A percentile compares a stretch with the other conserved stretches of the same genome.
These are phyloP conservation scores for Aspergillus homomorphus DNA, from an alignment of 495 filamentous ascomycete genomes.

Conservation along the genomic window DNA sequence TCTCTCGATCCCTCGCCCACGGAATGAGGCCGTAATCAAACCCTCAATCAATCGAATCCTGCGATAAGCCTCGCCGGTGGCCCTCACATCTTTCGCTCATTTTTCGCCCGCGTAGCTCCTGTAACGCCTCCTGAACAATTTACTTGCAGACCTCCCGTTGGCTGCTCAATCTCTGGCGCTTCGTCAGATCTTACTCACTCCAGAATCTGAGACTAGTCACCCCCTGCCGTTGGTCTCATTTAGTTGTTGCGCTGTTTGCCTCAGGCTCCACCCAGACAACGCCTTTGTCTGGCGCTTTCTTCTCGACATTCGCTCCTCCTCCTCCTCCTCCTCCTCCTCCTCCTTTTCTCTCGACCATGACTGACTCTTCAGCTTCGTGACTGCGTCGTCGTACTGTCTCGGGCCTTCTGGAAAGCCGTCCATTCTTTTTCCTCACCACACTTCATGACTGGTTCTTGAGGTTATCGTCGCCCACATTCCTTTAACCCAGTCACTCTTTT, in stretches of 20 bases:
- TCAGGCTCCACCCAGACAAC: constrained; percentile 19
- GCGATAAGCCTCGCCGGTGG: background rate
- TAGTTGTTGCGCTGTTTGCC: constrained; percentile 21
- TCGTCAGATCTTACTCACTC: constrained; percentile 18
- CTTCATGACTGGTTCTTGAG: constrained; percentile 15
- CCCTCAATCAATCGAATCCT: background rate
- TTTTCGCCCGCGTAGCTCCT: background rate
- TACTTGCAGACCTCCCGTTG: constrained; percentile 11
- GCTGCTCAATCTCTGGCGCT: constrained; percentile 10
- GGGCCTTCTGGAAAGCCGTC: constrained; percentile 51
- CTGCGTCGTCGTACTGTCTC: constrained; percentile 22
- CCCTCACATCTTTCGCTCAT: background rate
- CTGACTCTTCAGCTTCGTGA: constrained; percentile 12
- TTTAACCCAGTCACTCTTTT: background rate
- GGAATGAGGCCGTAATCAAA: background rate
- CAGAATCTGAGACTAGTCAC: constrained; percentile 16
- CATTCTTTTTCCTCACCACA: constrained; percentile 34
- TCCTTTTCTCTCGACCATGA: constrained; percentile 13
- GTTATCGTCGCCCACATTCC: background rate
- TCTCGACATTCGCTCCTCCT: background rate
- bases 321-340: constrained; percentile 13
- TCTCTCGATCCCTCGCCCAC: background rate
- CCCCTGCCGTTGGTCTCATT: constrained; percentile 29
- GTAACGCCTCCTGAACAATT: constrained; percentile 13
- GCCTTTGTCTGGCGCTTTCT: constrained; percentile 7